Evolutionary conservation across 2,329 filamentous ascomycete genomes (phyloP).

Genomic region (Didymella arachidicola): DNA sequence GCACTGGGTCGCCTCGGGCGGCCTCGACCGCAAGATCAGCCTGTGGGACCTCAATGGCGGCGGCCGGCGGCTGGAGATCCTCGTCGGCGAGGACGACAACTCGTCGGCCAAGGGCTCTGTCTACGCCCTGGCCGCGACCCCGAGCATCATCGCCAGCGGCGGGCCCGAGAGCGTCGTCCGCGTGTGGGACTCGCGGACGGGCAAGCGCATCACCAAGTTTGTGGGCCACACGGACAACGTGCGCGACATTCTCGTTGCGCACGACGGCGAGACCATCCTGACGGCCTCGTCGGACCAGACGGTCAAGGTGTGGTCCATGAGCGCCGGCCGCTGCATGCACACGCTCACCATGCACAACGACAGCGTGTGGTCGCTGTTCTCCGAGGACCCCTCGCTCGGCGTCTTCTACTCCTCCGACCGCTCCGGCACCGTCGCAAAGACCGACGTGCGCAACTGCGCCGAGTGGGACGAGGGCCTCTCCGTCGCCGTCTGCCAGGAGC

Average conservation of each 20-base stretch:
- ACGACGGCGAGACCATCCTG: conserved; percentile 88
- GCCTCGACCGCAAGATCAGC: conserved; percentile 88
- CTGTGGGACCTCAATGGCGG: conserved; percentile 92
- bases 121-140: conserved; percentile 84
- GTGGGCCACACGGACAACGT: conserved; percentile 97
- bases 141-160: conserved; percentile 85
- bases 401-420: conserved; percentile 96
- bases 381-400: conserved; percentile 81
- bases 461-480: conserved; percentile 89
- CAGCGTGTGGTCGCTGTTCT: conserved; percentile 95
- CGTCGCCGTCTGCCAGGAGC: conserved; percentile 89
- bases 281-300: conserved; percentile 96
- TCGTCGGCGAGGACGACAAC: conserved; percentile 82
- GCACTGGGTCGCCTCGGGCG: conserved; percentile 92
- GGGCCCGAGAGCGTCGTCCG: conserved; percentile 93
- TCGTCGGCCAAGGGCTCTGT: conserved; percentile 88
- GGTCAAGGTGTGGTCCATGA: conserved; percentile 97
- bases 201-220: conserved; percentile 92
- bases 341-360: conserved; percentile 99
- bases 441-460: conserved; percentile 78
- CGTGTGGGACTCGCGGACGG: conserved; percentile 88
- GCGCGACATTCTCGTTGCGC: conserved; percentile 86
- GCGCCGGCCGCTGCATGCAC: conserved; percentile 94
- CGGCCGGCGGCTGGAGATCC: conserved; percentile 86
- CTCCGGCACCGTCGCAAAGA: conserved; percentile 93